Conservation (phyloP, 148 eudicot species). For the Vaccinium myrtillus region DNA sequence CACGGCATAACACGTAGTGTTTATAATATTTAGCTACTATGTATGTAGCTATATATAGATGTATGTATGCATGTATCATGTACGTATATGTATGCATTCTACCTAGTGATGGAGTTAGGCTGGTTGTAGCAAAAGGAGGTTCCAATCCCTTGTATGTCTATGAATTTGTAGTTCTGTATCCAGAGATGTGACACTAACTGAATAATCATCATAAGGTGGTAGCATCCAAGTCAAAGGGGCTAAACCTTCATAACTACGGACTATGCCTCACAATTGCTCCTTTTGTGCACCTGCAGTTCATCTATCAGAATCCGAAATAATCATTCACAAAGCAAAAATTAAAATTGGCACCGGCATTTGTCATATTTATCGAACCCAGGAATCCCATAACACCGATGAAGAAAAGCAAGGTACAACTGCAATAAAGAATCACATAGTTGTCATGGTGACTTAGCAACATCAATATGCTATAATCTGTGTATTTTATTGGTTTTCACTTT, state of each 20-base stretch:
- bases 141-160: neutral
- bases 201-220: neutral
- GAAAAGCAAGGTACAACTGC: neutral
- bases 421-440: neutral
- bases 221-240: neutral
- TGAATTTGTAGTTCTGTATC: neutral
- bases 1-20: neutral
- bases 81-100: neutral
- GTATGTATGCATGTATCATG: neutral
- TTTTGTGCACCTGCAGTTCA: neutral
- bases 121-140: constrained; percentile 1
- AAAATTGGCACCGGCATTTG: no score
- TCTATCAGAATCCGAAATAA: neutral
- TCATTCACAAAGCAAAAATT: neutral
- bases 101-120: constrained; percentile 3
- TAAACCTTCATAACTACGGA: neutral
- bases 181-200: neutral
- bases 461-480: neutral
- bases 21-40: constrained; percentile 6
- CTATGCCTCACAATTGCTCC: neutral
- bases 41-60: neutral
- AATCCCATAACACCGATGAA: neutral
- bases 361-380: neutral
- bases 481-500: neutral
- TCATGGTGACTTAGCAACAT: neutral